Conservation (phyloP, 2,329 filamentous ascomycete species). For the Colletotrichum tofieldiae region DNA sequence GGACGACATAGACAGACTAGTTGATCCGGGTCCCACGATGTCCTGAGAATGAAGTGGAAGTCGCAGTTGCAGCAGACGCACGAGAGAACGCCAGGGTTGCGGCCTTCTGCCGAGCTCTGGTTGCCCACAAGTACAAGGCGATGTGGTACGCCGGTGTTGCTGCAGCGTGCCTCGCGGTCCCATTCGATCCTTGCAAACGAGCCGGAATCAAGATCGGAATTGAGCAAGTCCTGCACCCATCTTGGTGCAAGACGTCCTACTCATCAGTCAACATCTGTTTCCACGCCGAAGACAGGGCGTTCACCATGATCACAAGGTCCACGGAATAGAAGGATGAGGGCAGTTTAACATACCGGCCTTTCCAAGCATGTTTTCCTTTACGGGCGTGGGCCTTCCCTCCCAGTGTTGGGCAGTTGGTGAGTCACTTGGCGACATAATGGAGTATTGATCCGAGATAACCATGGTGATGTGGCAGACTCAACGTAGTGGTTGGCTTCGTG, state of each 20-base stretch:
- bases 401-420: slow-evolving; percentile 33
- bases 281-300: not conserved
- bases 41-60: slow-evolving; percentile 59
- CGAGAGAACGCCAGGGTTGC: slow-evolving; percentile 51
- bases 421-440: slow-evolving; percentile 31
- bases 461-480: not conserved
- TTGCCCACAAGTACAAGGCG: slow-evolving; percentile 53
- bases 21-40: slow-evolving; percentile 52
- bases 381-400: slow-evolving; percentile 26
- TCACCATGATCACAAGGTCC: no score
- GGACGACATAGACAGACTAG: slow-evolving; percentile 50
- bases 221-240: slow-evolving; percentile 59
- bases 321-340: not conserved
- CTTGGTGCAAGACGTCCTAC: slow-evolving; percentile 54
- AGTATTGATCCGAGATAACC: slow-evolving; percentile 1
- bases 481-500: not conserved
- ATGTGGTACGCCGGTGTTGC: slow-evolving; percentile 50
- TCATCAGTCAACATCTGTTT: not conserved
- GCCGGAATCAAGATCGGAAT: slow-evolving; percentile 53
- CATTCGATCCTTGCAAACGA: slow-evolving; percentile 48
- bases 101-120: slow-evolving; percentile 52
- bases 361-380: slow-evolving; percentile 33
- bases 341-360: slow-evolving; percentile 31
- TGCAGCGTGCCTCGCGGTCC: slow-evolving; percentile 54
- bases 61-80: slow-evolving; percentile 59